These are phyloP conservation scores for Hypocreales sp. DNA, from an alignment of 2,329 filamentous ascomycete species.

Conservation along the genomic window DNA sequence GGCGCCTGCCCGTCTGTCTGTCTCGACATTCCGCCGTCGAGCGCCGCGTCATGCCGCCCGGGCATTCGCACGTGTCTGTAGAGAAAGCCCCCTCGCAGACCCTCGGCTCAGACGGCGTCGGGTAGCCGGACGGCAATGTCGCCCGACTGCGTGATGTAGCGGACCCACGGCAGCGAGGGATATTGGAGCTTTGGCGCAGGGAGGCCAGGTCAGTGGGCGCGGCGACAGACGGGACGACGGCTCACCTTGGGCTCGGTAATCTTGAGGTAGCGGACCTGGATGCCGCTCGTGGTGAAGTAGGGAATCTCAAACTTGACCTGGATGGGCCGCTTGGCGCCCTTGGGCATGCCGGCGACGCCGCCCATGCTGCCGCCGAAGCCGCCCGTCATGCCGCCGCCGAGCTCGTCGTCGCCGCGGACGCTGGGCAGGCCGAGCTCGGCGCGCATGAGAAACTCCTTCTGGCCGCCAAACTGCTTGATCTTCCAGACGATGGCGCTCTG, in stretches of 20 bases:
- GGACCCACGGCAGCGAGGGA: conserved; percentile 89
- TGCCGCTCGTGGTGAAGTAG: conserved; percentile 99
- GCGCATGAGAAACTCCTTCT: conserved; percentile 97
- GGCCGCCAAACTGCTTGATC: conserved; percentile 98
- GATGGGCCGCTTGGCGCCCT: conserved; percentile 85
- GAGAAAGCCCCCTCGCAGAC: too few relatives aligned
- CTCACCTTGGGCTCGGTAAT: conserved; percentile 97
- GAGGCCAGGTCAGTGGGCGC: neutral
- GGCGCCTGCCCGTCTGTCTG: too few relatives aligned
- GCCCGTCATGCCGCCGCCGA: conserved; percentile 92
- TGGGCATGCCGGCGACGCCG: conserved; percentile 59
- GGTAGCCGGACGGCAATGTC: conserved; percentile 91
- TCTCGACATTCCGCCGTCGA: too few relatives aligned
- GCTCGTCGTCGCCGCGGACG: conserved; percentile 88
- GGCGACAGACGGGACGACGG: neutral
- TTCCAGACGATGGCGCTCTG: conserved; percentile 98
- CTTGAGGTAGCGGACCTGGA: conserved; percentile 96
- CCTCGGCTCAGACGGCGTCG: conserved; percentile 80
- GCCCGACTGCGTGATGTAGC: conserved; percentile 96
- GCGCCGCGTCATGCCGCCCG: too few relatives aligned
- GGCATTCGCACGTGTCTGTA: too few relatives aligned
- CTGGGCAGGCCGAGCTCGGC: conserved; percentile 89
- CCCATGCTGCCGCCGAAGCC: conserved; percentile 96
- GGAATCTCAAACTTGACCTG: conserved; percentile 99
- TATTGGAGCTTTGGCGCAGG: conserved; percentile 68